These are phyloP conservation scores for Fusarium citri DNA, from an alignment of 2,329 filamentous ascomycete species.

Conservation along the genomic window DNA sequence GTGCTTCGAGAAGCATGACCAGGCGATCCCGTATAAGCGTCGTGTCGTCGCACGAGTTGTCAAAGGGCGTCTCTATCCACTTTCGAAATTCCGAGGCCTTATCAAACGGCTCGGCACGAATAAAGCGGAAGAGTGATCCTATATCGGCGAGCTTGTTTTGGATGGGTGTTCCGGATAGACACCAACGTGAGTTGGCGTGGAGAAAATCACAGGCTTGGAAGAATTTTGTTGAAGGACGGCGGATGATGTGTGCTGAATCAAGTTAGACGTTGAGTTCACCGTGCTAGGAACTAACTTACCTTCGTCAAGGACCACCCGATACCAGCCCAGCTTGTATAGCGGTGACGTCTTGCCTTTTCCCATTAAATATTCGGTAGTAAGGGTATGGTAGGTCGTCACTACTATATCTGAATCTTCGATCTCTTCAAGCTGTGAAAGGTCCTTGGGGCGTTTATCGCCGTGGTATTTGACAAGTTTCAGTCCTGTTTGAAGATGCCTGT, in stretches of 20 bases:
- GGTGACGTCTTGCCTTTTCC: constrained; percentile 5
- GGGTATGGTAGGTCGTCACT: constrained; percentile 11
- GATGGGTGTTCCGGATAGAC: constrained; percentile 64
- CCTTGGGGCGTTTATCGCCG: background rate
- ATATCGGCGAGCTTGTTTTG: constrained; percentile 66
- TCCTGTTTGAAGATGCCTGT: background rate
- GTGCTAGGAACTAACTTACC: constrained; percentile 45
- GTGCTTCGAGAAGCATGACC: background rate
- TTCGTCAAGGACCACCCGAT: constrained; percentile 58
- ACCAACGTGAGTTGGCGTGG: constrained; percentile 60
- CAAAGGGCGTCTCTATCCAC: background rate
- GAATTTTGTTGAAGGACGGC: constrained; percentile 57
- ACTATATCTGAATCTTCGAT: constrained; percentile 5
- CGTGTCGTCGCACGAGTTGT: background rate
- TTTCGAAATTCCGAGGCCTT: constrained; percentile 2
- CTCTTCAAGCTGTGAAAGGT: rapidly evolving
- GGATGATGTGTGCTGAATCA: constrained; percentile 58
- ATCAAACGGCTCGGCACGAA: constrained; percentile 4
- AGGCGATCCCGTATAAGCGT: background rate
- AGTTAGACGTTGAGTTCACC: background rate
- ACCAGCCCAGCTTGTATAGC: constrained; percentile 48
- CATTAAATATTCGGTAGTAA: constrained; percentile 1
- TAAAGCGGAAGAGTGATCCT: constrained; percentile 28
- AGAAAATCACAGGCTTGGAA: constrained; percentile 57
- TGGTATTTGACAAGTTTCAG: constrained; percentile 7